phyloP scores from a whole-genome alignment of 2,329 filamentous ascomycete species.

The Blastomyces silverae region DNA sequence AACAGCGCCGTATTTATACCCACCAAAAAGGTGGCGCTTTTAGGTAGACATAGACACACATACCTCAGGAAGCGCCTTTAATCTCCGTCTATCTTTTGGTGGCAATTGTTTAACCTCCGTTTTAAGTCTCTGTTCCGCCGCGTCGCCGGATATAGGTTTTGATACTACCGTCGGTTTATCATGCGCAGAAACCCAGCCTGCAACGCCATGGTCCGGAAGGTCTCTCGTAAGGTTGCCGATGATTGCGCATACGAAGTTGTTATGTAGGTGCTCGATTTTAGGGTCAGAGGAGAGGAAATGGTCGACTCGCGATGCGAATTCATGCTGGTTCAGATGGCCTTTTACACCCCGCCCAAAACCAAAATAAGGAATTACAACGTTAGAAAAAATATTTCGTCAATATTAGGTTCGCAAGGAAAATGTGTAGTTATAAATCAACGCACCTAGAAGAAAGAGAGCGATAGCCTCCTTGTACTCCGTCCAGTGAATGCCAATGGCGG shows the following conservation, averaged over 20 bases:
- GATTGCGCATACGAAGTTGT: slow-evolving; percentile 54
- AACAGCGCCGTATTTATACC: background rate
- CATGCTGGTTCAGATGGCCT: slow-evolving; percentile 56
- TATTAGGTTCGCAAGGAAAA: slow-evolving; percentile 6
- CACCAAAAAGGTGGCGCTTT: background rate
- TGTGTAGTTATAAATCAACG: slow-evolving; percentile 17
- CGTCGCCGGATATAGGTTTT: slow-evolving; percentile 52
- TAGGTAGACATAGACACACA: slow-evolving; percentile 20
- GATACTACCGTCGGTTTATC: slow-evolving; percentile 46
- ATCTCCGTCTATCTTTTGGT: slow-evolving; percentile 52
- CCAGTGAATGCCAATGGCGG: slow-evolving; percentile 55
- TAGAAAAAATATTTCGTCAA: slow-evolving; percentile 8
- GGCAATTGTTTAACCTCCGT: slow-evolving; percentile 58
- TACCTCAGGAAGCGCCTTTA: slow-evolving; percentile 51
- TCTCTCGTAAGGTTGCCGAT: slow-evolving; percentile 55
- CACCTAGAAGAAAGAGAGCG: slow-evolving; percentile 53
- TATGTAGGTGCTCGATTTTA: slow-evolving; percentile 54
- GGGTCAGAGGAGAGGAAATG: slow-evolving; percentile 50
- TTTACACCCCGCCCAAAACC: slow-evolving; percentile 16
- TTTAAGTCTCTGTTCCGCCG: slow-evolving; percentile 57
- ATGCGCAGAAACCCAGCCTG: slow-evolving; percentile 58
- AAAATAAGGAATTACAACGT: slow-evolving; percentile 12
- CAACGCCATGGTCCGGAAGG: slow-evolving; percentile 55
- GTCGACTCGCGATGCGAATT: slow-evolving; percentile 52
- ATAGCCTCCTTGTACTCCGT: slow-evolving; percentile 54